Base-by-base conservation (phyloP, 2,329 filamentous ascomycete species). In the Pseudocercospora crystallina region DNA sequence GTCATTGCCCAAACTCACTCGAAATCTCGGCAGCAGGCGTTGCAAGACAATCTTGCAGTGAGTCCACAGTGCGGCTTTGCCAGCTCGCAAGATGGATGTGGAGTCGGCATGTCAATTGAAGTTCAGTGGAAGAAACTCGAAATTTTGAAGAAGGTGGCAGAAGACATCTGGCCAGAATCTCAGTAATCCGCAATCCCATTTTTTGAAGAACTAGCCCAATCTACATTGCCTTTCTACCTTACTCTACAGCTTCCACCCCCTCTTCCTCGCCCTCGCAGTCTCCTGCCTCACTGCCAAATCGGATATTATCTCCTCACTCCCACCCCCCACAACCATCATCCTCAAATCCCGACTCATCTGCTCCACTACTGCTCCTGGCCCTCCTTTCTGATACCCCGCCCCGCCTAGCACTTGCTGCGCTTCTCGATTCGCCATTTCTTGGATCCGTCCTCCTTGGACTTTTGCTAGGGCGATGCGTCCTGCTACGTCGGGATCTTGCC, bases 351-450 rank as follows among this genome's bases (percentile, higher is more conserved):
- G 70, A 48, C 73, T 77, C 45, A 80, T 79, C 56, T 79, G 76
- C 62, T 81, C 78, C 35, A 81, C 73, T 2, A 72, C 70, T 31
- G 69, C 76, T 2, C 78, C 78, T 35, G 73, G 75, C 0, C 77
- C 77, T 8, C 64, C 83, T 55, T 70, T 74, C 37, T 77, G 74
- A 64, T 80, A 81, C 2, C 77, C 77, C 4, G 76, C 70, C 0
- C 78, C 78, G 8, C 78, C 78, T 59, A 81, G 68, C 11, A 81
- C 72, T 61, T 82, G 79, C 64, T 81, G 79, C 2, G 78, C 78
- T 56, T 81, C 79, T 11, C 79, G 71, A 41, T 75, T 75, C 38
- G 75, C 77, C 61, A 77, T 75, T 62, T 81, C 79, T 36, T 81
- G 64, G 39, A 77, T 77, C 43, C 76, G 68, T 0, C 77, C 80